Conservation (phyloP, 2,329 filamentous ascomycete genomes). For the Lecanicillium sp. region DNA sequence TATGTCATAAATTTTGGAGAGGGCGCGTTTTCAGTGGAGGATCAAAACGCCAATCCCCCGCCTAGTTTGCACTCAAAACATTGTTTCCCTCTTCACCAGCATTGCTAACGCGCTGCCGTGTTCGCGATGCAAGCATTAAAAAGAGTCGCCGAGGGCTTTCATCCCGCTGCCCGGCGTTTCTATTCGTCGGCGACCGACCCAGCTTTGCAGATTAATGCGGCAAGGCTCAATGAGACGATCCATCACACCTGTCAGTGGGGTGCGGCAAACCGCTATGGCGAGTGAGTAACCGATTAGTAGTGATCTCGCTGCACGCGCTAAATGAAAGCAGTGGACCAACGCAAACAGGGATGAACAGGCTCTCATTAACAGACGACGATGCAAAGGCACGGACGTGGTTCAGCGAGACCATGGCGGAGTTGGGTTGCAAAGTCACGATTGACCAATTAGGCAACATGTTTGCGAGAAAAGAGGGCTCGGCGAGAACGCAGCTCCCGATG, state of each 20-base stretch:
- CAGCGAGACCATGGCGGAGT: conserved; percentile 48
- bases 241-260: conserved; percentile 26
- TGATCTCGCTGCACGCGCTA: conserved; percentile 10
- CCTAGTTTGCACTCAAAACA: too few relatives aligned
- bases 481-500: conserved; percentile 49
- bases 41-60: too few relatives aligned
- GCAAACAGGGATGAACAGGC: conserved; percentile 70
- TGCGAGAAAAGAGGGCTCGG: conserved; percentile 56
- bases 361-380: conserved; percentile 67
- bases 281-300: conserved; percentile 13
- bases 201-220: conserved; percentile 16
- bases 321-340: conserved; percentile 11
- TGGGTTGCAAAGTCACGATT: conserved; percentile 60
- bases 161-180: too few relatives aligned
- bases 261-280: conserved; percentile 18
- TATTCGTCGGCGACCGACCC: conserved; percentile 1
- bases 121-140: too few relatives aligned
- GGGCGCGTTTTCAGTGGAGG: too few relatives aligned
- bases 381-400: conserved; percentile 75
- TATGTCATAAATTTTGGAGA: too few relatives aligned
- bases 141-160: too few relatives aligned
- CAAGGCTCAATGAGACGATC: conserved; percentile 20
- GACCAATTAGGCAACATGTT: conserved; percentile 79
- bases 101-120: too few relatives aligned
- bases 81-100: too few relatives aligned